Evolutionary conservation across 306 rosid genomes (phyloP).

Genomic region (Rosa chinensis): DNA sequence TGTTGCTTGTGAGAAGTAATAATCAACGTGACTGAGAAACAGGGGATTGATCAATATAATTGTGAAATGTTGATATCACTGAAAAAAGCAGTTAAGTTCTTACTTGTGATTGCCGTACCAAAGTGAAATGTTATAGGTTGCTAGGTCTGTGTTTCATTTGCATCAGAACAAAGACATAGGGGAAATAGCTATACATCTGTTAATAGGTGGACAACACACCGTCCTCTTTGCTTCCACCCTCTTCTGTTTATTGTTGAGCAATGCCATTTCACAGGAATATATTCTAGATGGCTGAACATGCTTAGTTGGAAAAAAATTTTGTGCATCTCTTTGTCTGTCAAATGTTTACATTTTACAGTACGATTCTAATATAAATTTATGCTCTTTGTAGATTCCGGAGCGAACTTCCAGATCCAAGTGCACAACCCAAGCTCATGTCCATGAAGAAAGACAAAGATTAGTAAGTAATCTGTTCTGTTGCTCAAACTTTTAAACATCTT

Average conservation of each 20-base stretch:
- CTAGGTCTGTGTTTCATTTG: too few species aligned
- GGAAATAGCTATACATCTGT: not conserved
- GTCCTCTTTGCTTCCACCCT: not conserved
- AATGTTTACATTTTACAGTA: constrained; percentile 22
- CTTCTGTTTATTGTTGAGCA: not conserved
- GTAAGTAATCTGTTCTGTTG: constrained; percentile 42
- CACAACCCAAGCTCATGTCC: constrained; percentile 96
- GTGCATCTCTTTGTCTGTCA: not conserved
- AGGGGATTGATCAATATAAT: too few species aligned
- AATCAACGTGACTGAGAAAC: too few species aligned
- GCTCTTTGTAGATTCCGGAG: constrained; percentile 72
- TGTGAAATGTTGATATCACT: too few species aligned
- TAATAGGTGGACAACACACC: not conserved
- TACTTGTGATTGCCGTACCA: too few species aligned
- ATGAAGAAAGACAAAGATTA: constrained; percentile 77
- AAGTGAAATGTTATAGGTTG: too few species aligned
- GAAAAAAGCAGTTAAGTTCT: too few species aligned
- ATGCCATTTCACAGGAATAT: not conserved
- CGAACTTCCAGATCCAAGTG: constrained; percentile 98
- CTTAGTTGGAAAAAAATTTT: not conserved
- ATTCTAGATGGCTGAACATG: not conserved
- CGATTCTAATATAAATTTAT: constrained; percentile 31
- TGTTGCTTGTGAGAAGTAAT: too few species aligned
- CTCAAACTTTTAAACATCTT: too few species aligned
- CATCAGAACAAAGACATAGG: too few species aligned